Base-by-base conservation (phyloP, 768 basidiomycete species). In the Paxillus ammoniavirescens region DNA sequence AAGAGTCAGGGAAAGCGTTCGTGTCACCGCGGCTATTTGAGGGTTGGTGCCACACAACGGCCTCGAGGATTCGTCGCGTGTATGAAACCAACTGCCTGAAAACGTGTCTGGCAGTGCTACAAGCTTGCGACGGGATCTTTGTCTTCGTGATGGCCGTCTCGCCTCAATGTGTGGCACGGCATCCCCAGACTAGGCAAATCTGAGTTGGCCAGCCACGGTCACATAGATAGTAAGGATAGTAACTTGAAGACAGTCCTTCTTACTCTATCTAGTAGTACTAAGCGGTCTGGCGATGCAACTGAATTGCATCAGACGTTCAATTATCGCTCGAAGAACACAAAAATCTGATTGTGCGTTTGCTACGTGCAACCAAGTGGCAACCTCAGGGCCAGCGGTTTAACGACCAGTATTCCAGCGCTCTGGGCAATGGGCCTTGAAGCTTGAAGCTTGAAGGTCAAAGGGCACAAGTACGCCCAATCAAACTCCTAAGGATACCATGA, bases 51-150 rank as follows among this genome's bases (percentile, higher is more conserved):
- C 42, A 28, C n/a, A 54, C 64, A 60, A 63, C 9, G 64, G 56
- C 62, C 65, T 59, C 52, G 65, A 65, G 64, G 65, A 55, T 42
- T 13, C 54, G 35, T 66, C 47, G 64, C 63, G 50, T 65, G 63
- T 64, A 52, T 64, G 62, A 62, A 62, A 55, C 57, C 38, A 53
- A 41, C 21, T 2, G 26, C 14, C 59, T 48, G 62, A 62, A 21
- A 46, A 61, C 52, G 53, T 37, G n/a, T 23, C 50, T 50, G 56
- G 61, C 64, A 30, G 55, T 63, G 64, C 48, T 38, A 10, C 36
- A 42, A 48, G 37, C 23, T 40, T 37, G 40, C 40, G 15, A 54
- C 49, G 30, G 30, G 36, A 42, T 28, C 41, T 42, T 42, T 12
- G 36, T 30, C 31, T 21, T 21, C 4, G 26, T 26, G 26, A 26